phyloP scores from a whole-genome alignment of 306 rosid genomes.

The Vigna nakashimae region DNA sequence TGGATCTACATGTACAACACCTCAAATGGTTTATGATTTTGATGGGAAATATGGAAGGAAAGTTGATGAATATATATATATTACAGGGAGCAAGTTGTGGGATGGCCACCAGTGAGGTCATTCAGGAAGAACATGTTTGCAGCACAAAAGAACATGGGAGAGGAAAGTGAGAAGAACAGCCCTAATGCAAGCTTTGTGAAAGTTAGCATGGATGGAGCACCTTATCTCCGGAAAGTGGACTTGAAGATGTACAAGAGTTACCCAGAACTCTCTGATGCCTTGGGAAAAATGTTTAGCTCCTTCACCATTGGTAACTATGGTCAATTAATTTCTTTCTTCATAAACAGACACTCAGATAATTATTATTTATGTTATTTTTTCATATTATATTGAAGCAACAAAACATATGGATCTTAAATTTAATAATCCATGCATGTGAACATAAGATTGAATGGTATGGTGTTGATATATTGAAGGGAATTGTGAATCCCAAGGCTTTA shows the following conservation, averaged over 20 bases:
- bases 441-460: constrained; percentile 4
- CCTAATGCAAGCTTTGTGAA: constrained; percentile 63
- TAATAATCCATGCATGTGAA: not conserved
- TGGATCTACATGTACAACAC: not conserved
- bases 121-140: constrained; percentile 74
- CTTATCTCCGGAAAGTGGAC: constrained; percentile 93
- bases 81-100: constrained; percentile 88
- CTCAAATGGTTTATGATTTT: constrained; percentile 3
- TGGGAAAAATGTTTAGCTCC: constrained; percentile 81
- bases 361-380: not conserved
- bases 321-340: not conserved
- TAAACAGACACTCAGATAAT: too few species aligned
- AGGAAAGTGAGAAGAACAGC: constrained; percentile 55
- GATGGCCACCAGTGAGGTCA: constrained; percentile 95
- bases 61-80: not conserved
- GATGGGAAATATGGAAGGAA: not conserved
- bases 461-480: constrained; percentile 53
- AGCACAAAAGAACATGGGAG: constrained; percentile 55
- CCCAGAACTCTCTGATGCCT: constrained; percentile 79
- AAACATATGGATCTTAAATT: not conserved
- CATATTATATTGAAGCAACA: not conserved
- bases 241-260: constrained; percentile 67
- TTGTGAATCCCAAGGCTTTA: constrained; percentile 86
- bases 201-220: constrained; percentile 98
- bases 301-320: constrained; percentile 68